Evolutionary conservation across 768 basidiomycete genomes (phyloP), one percentile per base, ranked within the genome.

Genomic region (Paxillus involutus): DNA sequence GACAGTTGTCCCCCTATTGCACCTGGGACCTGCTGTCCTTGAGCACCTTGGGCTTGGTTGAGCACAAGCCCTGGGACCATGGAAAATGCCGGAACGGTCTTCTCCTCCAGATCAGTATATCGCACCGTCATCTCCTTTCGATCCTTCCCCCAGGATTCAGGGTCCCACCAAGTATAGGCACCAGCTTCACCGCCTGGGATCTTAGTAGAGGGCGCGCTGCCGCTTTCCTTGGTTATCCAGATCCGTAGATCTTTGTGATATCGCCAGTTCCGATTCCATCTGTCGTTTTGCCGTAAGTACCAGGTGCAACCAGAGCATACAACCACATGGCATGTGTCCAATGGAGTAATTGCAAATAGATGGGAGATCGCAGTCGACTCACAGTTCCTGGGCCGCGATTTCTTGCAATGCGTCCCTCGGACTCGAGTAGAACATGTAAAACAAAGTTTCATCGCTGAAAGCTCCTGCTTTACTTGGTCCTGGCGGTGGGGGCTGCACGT

Each of bases 371-470:
- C 41, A 54, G 57, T 44, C 59, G 3, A 85, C 91, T 71, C 73
- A 96, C 93, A 98, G 77, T 76, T 98, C 95, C 69, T 93, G 89
- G 44, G 93, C 94, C 14, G 95, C 95, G 47, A 94, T 82, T 73
- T 98, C 94, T 71, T 98, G 95, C 51, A 96, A 76, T 39, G 88
- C 86, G 74, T 98, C 95, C 64, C 91, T 78, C 53, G 95, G 93
- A 72, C 85, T 87, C 52, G 92, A 86, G 75, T 98, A 98, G 79
- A 98, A 98, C 84, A 96, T 94, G 80, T 92, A 96, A 74, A 98
- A 97, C 26, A 98, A 75, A 14, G 95, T 97, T 73, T 98, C 95
- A 70, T 98, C 95, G 71, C 88, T 89, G 73, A 98, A 96, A 47
- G 86, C 83, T 1, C 81, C 80, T 16, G 86, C 89, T 74, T 94